Evolutionary conservation across 2,329 filamentous ascomycete species (phyloP).

Genomic region (Aspergillus fructus): DNA sequence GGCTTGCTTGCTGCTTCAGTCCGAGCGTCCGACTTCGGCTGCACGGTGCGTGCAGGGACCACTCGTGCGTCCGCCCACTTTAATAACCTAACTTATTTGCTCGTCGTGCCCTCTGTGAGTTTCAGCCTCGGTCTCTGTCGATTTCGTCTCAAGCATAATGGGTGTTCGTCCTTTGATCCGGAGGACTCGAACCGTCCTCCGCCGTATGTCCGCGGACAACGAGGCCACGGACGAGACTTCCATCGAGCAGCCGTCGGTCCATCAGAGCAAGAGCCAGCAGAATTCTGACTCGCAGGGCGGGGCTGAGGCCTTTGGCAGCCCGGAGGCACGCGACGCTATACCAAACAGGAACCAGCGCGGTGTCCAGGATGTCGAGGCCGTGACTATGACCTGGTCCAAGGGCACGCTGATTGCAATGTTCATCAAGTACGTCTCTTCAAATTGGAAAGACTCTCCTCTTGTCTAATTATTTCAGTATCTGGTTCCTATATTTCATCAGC

Average conservation of each 20-base stretch:
- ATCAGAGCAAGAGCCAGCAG: background rate
- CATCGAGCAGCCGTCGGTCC: background rate
- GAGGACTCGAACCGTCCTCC: background rate
- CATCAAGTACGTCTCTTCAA: too few species aligned
- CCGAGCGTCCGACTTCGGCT: background rate
- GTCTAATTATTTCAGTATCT: conserved; percentile 30
- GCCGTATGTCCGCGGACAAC: background rate
- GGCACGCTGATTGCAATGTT: conserved; percentile 34
- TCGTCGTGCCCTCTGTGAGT: background rate
- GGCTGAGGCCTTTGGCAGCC: too few species aligned
- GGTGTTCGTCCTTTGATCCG: background rate
- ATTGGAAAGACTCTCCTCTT: too few species aligned
- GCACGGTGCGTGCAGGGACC: background rate
- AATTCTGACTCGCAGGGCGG: too few species aligned
- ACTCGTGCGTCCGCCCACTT: background rate
- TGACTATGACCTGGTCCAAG: conserved; percentile 46
- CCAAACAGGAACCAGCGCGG: conserved; percentile 27
- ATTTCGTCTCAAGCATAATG: background rate
- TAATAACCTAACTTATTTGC: background rate
- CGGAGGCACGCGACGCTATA: too few species aligned
- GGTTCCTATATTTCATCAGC: conserved; percentile 39
- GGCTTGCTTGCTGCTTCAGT: too few species aligned
- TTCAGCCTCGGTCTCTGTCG: background rate
- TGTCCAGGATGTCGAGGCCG: conserved; percentile 47
- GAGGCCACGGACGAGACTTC: background rate